Conservation (phyloP, 306 rosid genomes). For the Fagus crenata region DNA sequence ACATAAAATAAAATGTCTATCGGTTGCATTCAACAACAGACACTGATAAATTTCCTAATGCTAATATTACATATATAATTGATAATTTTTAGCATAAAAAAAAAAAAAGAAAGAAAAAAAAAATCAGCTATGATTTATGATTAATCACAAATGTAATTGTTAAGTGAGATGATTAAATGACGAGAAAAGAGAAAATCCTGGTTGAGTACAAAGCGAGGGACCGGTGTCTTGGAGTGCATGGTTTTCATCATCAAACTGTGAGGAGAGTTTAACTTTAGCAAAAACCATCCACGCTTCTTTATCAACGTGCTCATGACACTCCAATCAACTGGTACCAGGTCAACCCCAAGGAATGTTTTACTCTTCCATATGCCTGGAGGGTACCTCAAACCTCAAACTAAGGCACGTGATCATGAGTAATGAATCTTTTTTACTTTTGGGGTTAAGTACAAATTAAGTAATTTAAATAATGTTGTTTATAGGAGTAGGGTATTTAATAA, state of each 20-base stretch:
- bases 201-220: constrained; percentile 11
- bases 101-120: neutral
- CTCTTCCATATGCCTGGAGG: neutral
- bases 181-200: neutral
- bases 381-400: neutral
- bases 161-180: neutral
- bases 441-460: neutral
- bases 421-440: neutral
- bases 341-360: too few relatives aligned
- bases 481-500: neutral
- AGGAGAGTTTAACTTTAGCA: neutral
- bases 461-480: neutral
- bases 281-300: neutral
- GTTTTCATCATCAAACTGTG: constrained; percentile 27
- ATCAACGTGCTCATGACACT: neutral
- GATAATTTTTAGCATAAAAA: neutral
- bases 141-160: neutral
- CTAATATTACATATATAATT: too few relatives aligned
- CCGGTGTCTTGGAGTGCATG: constrained; percentile 4
- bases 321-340: neutral
- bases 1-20: neutral
- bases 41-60: too few relatives aligned
- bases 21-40: neutral
- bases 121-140: neutral
- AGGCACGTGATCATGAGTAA: neutral